Conservation (phyloP, 352 stramenopile species). For the Thraustotheca clavata region DNA sequence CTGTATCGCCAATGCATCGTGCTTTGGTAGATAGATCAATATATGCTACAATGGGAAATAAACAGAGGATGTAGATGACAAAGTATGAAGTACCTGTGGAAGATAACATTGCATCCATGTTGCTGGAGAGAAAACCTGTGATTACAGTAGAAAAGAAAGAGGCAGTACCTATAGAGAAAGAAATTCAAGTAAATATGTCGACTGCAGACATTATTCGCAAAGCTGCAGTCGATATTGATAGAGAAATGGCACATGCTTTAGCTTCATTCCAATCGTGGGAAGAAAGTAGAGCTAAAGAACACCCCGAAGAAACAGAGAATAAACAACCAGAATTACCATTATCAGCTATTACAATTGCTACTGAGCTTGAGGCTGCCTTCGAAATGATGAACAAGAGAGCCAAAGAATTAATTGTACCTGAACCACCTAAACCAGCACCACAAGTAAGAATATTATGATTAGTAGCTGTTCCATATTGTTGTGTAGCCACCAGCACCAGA, state of each 20-base stretch:
- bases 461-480: neutral
- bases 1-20: neutral
- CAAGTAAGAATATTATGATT: neutral
- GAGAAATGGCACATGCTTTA: conserved; percentile 16
- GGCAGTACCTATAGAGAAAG: neutral
- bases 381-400: conserved; percentile 19
- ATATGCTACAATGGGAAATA: no score
- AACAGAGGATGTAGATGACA: no score
- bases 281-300: neutral
- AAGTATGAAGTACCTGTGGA: no score
- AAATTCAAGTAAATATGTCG: conserved; percentile 1
- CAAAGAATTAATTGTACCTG: neutral
- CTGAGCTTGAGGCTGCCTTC: conserved; percentile 13
- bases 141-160: neutral
- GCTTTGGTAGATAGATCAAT: no score
- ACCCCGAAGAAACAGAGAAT: neutral
- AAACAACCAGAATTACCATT: neutral
- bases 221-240: conserved; percentile 8
- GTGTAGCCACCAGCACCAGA: neutral
- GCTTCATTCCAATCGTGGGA: conserved; percentile 2
- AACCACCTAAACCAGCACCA: neutral
- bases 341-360: conserved; percentile 8
- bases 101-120: conserved; percentile 13
- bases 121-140: neutral
- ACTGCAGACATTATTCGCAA: conserved; percentile 20